Conservation (phyloP, 2,329 filamentous ascomycete species). For the Cladosporium austrohemisphaericum region DNA sequence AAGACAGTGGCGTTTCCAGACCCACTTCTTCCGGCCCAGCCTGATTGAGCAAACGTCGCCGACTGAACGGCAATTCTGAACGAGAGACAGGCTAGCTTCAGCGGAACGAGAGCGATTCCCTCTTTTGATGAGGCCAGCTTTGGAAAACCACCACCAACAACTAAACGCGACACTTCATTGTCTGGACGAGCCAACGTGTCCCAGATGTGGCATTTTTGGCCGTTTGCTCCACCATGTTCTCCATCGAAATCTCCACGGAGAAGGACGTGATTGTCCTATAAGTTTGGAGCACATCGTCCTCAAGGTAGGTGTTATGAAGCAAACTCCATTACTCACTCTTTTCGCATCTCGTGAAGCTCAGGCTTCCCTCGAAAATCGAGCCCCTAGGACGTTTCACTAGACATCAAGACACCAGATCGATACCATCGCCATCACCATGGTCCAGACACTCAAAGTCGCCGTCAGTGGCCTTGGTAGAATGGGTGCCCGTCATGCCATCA, state of each 20-base stretch:
- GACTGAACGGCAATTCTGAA: neutral
- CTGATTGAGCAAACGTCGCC: neutral
- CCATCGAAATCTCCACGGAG: neutral
- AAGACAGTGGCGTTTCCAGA: too few species aligned
- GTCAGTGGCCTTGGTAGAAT: slow-evolving; percentile 49
- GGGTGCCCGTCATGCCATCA: slow-evolving; percentile 47
- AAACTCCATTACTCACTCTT: too few species aligned
- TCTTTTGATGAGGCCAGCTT: neutral
- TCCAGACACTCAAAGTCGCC: slow-evolving; percentile 43
- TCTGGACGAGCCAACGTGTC: too few species aligned
- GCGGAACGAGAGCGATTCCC: too few species aligned
- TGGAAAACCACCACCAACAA: neutral
- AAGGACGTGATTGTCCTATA: neutral
- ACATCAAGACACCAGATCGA: too few species aligned
- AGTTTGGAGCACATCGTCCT: neutral
- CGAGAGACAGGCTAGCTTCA: neutral
- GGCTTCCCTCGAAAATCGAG: too few species aligned
- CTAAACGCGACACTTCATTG: too few species aligned
- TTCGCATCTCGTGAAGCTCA: too few species aligned
- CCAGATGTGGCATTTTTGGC: neutral
- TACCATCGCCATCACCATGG: slow-evolving; percentile 20
- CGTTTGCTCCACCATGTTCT: neutral
- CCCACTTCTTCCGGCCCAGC: neutral
- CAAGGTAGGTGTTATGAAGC: too few species aligned
- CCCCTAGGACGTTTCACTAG: too few species aligned